Percentiles rank a stretch among this genome's conserved stretches.
These are phyloP conservation scores for Colletotrichum karsti DNA, from an alignment of 2,329 filamentous ascomycete genomes.

Conservation along the genomic window DNA sequence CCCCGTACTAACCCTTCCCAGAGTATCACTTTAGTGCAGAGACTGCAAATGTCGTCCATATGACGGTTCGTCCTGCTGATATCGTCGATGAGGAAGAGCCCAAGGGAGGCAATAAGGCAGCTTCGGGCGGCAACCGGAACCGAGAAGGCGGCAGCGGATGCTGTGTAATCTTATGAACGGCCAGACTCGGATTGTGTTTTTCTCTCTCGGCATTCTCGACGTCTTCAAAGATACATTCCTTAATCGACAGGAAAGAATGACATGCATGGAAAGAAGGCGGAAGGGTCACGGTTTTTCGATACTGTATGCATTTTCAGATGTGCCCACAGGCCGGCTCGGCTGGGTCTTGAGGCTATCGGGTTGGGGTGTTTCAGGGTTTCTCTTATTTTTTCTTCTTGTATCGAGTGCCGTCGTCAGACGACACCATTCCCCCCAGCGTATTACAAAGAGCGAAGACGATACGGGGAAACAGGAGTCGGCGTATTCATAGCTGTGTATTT, in stretches of 20 bases:
- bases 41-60: slow-evolving; percentile 87
- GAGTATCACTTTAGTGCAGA: slow-evolving; percentile 83
- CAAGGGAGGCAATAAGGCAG: slow-evolving; percentile 67
- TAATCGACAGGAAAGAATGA: not conserved
- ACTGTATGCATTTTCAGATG: slow-evolving; percentile 22
- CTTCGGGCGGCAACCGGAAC: slow-evolving; percentile 48
- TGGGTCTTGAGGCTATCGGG: slow-evolving; percentile 24
- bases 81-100: slow-evolving; percentile 83
- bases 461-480: slow-evolving; percentile 35
- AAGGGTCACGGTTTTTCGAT: not conserved
- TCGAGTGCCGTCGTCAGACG: not conserved
- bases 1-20: slow-evolving; percentile 43
- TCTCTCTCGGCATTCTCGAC: not conserved
- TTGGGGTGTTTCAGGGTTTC: slow-evolving; percentile 15
- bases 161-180: slow-evolving; percentile 58
- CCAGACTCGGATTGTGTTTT: not conserved
- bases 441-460: slow-evolving; percentile 32
- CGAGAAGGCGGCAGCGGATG: slow-evolving; percentile 53
- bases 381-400: slow-evolving; percentile 21
- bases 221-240: slow-evolving; percentile 12
- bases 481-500: slow-evolving; percentile 35
- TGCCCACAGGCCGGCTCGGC: slow-evolving; percentile 20
- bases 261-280: slow-evolving; percentile 15
- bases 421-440: slow-evolving; percentile 17
- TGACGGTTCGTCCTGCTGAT: slow-evolving; percentile 90